Conservation (phyloP, 331 rosid species). For the Stylosanthes scabra region DNA sequence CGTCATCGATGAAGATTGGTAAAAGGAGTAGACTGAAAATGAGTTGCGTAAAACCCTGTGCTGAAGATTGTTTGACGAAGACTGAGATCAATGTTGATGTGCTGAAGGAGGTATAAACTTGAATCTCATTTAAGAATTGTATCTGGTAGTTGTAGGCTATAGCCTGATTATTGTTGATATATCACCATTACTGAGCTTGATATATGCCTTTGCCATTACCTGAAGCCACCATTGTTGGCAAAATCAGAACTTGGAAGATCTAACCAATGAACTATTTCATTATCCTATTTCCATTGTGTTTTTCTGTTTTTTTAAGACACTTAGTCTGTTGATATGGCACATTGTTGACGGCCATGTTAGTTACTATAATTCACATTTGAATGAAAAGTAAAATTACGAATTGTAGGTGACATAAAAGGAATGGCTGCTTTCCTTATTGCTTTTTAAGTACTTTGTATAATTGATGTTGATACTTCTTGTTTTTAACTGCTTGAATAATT, state of each 20-base stretch:
- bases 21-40: slow-evolving; percentile 74
- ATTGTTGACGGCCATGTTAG: slow-evolving; percentile 8
- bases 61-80: slow-evolving; percentile 86
- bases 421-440: slow-evolving; percentile 10
- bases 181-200: slow-evolving; percentile 10
- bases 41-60: slow-evolving; percentile 81
- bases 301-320: slow-evolving; percentile 20
- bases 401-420: slow-evolving; percentile 10
- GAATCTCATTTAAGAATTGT: slow-evolving; percentile 9
- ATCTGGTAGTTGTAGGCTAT: slow-evolving; percentile 15
- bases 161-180: slow-evolving; percentile 35
- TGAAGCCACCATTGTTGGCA: background rate
- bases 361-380: slow-evolving; percentile 9
- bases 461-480: slow-evolving; percentile 17
- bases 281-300: background rate
- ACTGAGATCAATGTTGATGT: slow-evolving; percentile 84
- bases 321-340: slow-evolving; percentile 19
- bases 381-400: slow-evolving; percentile 15
- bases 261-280: slow-evolving; percentile 18
- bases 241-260: slow-evolving; percentile 8
- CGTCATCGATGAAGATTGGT: slow-evolving; percentile 80
- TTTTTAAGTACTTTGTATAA: slow-evolving; percentile 10
- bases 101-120: slow-evolving; percentile 83
- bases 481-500: slow-evolving; percentile 26
- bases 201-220: slow-evolving; percentile 4